Evolutionary conservation across 2,329 filamentous ascomycete genomes (phyloP).

Genomic region (Huntiella bhutanensis): DNA sequence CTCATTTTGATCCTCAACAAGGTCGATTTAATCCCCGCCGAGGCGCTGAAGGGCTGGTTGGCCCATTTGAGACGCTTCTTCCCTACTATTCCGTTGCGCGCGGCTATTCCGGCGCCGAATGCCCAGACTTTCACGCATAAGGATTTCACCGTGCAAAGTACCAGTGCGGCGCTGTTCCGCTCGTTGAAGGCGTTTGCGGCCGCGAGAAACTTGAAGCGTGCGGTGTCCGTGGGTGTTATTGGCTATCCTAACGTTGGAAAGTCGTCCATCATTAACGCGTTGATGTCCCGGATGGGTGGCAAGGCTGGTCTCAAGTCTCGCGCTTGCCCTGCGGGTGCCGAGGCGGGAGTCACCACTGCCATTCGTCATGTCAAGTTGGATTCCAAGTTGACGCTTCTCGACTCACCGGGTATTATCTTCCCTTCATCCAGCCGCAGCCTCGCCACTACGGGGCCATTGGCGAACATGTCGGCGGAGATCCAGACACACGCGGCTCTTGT

Average conservation of each 20-base stretch:
- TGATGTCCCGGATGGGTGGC: conserved; percentile 57
- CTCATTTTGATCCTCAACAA: conserved; percentile 90
- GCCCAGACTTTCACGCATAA: conserved; percentile 86
- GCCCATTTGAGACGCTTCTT: conserved; percentile 71
- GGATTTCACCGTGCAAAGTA: conserved; percentile 69
- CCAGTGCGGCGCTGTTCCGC: conserved; percentile 67
- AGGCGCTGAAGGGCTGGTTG: conserved; percentile 71
- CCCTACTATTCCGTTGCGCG: conserved; percentile 75
- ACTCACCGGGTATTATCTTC: conserved; percentile 90
- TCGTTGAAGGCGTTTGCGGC: conserved; percentile 80
- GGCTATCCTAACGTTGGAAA: conserved; percentile 95
- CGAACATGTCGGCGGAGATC: conserved; percentile 38
- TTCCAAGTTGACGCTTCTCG: conserved; percentile 80
- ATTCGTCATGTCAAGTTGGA: conserved; percentile 85
- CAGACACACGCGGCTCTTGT: conserved; percentile 70
- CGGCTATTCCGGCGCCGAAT: conserved; percentile 63
- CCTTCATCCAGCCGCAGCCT: conserved; percentile 38
- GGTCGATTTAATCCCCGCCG: conserved; percentile 73
- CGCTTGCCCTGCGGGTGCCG: conserved; percentile 74
- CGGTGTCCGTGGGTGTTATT: conserved; percentile 80
- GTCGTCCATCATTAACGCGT: conserved; percentile 87
- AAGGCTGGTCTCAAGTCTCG: conserved; percentile 33
- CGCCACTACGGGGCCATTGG: conserved; percentile 21
- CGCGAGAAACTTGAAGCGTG: conserved; percentile 66
- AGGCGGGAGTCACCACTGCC: conserved; percentile 79